phyloP scores from a whole-genome alignment of 805 yeast species.

The Nakazawaea ishiwadae region DNA sequence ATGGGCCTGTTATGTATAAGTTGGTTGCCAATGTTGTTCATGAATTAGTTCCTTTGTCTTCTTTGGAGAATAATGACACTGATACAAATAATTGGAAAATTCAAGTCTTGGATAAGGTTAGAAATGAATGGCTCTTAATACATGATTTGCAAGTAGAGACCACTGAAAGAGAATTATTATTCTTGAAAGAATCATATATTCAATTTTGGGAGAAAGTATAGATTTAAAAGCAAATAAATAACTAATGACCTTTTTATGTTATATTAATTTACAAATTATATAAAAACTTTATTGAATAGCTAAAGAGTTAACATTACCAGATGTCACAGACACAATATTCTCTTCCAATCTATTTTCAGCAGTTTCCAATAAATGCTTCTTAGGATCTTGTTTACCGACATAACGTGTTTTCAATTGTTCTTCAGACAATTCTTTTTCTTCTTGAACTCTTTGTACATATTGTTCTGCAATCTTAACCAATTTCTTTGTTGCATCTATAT shows the following conservation, averaged over 20 bases:
- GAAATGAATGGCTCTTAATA: constrained; percentile 54
- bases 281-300: constrained; percentile 60
- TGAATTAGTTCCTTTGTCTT: constrained; percentile 23
- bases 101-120: constrained; percentile 36
- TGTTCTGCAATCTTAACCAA: constrained; percentile 89
- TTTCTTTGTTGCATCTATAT: constrained; percentile 64
- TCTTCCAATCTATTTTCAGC: constrained; percentile 85
- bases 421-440: constrained; percentile 83
- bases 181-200: constrained; percentile 56
- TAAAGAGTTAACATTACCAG: constrained; percentile 85
- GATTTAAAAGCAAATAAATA: neutral
- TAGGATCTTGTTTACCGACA: constrained; percentile 98
- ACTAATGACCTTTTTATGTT: no score
- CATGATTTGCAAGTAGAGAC: constrained; percentile 42
- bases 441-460: constrained; percentile 85
- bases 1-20: constrained; percentile 30
- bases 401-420: constrained; percentile 92
- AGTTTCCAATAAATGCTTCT: constrained; percentile 89
- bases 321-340: constrained; percentile 79
- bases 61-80: constrained; percentile 12
- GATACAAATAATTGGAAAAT: constrained; percentile 38
- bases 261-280: neutral
- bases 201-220: constrained; percentile 58
- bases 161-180: constrained; percentile 54
- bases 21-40: constrained; percentile 45